A percentile compares a stretch with the other conserved stretches of the same genome.
These are phyloP conservation scores for Globisporangium mamillatum DNA, from an alignment of 352 stramenopile species.

Conservation along the genomic window DNA sequence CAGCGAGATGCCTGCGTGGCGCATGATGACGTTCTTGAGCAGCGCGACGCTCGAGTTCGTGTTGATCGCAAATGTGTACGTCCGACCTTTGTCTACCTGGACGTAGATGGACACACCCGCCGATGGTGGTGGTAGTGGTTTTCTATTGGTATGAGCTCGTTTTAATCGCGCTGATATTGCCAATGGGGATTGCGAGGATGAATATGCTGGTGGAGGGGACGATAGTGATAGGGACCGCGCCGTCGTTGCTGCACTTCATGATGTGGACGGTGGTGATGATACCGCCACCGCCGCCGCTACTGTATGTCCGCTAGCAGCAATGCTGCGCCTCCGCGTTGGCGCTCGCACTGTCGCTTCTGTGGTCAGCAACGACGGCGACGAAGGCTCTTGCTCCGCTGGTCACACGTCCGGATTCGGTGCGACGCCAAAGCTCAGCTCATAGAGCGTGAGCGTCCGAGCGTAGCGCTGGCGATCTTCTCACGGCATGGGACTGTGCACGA, in stretches of 20 bases:
- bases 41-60: background rate
- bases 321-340: background rate
- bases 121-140: background rate
- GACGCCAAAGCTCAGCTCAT: background rate
- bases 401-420: background rate
- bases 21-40: background rate
- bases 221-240: background rate
- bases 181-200: background rate
- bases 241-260: background rate
- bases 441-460: background rate
- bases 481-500: background rate
- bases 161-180: background rate
- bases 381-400: background rate
- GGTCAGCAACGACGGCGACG: background rate
- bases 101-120: background rate
- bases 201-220: background rate
- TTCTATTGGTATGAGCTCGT: background rate
- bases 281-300: background rate
- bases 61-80: background rate
- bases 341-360: background rate
- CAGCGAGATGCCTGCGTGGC: background rate
- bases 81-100: background rate
- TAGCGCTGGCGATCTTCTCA: background rate
- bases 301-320: background rate
- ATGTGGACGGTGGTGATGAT: background rate